Percentiles rank a stretch among this genome's conserved stretches.
Evolutionary conservation across 176 grass and related monocot genomes (phyloP).

Genomic region (Puya raimondii): DNA sequence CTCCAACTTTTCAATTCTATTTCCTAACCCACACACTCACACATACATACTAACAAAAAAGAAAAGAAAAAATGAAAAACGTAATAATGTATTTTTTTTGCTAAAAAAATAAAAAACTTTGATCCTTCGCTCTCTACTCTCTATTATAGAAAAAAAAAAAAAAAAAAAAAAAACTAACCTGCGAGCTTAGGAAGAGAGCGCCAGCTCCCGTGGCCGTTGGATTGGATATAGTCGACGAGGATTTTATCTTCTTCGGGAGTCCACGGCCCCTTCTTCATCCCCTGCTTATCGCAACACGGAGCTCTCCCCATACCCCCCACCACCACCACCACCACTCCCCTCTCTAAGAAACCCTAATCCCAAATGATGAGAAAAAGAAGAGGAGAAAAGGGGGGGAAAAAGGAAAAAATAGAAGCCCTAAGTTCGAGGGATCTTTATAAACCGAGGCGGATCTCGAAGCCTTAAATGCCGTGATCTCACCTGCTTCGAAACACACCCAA

Average conservation of each 20-base stretch:
- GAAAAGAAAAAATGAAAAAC: too few species aligned
- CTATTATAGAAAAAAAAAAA: not conserved
- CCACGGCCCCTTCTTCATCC: conserved; percentile 93
- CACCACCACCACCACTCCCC: not conserved
- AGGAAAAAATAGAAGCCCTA: conserved; percentile 9
- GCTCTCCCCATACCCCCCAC: conserved; percentile 58
- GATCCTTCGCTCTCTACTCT: too few species aligned
- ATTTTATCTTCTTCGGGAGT: conserved; percentile 93
- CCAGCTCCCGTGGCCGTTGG: conserved; percentile 81
- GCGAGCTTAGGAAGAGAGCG: conserved; percentile 86
- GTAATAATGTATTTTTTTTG: too few species aligned
- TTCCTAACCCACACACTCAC: too few species aligned
- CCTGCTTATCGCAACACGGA: conserved; percentile 91
- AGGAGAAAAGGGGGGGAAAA: not conserved
- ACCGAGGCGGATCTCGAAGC: conserved; percentile 30
- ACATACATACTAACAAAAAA: too few species aligned
- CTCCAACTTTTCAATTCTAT: too few species aligned
- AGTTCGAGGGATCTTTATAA: conserved; percentile 42
- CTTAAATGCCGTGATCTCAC: conserved; percentile 66
- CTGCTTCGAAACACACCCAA: conserved; percentile 18
- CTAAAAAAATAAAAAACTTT: too few species aligned
- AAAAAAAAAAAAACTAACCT: conserved; percentile 25
- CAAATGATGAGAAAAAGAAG: conserved; percentile 9
- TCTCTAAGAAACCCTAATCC: not conserved
- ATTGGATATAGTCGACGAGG: conserved; percentile 72